Conservation (phyloP, 1,284 basidiomycete species). For the Leccinum solheimii region DNA sequence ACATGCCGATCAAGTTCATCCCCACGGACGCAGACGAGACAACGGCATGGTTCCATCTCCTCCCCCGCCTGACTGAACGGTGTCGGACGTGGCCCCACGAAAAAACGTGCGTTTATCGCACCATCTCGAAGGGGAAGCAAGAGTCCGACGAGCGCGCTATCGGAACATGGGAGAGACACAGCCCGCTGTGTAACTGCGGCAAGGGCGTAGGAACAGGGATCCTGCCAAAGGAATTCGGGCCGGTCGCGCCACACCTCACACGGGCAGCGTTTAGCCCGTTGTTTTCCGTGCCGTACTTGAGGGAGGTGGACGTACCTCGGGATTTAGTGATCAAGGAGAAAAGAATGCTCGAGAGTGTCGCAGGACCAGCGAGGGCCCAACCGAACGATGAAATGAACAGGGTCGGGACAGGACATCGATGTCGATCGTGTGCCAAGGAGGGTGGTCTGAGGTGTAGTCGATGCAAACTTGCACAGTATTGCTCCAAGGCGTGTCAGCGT, state of each 20-base stretch:
- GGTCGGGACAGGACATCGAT: conserved; percentile 3
- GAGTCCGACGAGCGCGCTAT: not conserved
- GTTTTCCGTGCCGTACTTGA: conserved; percentile 47
- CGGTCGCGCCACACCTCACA: conserved; percentile 42
- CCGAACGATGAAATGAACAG: not conserved
- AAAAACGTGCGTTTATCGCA: conserved; percentile 42
- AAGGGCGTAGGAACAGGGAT: conserved; percentile 39
- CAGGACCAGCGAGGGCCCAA: not conserved
- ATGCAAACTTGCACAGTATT: conserved; percentile 43
- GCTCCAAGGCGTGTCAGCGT: conserved; percentile 44
- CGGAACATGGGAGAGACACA: not conserved
- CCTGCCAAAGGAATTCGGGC: conserved; percentile 30
- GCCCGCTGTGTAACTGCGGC: conserved; percentile 46
- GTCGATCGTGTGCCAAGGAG: conserved; percentile 33
- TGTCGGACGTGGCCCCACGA: conserved; percentile 53
- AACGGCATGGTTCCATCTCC: conserved; percentile 46
- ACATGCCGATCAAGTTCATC: not conserved
- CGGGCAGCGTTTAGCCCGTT: conserved; percentile 50
- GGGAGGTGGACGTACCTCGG: conserved; percentile 27
- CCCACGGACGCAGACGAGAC: conserved; percentile 32
- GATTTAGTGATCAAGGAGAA: not conserved
- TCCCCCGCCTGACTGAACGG: conserved; percentile 50
- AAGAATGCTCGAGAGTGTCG: not conserved
- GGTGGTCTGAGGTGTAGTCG: conserved; percentile 29
- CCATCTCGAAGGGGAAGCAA: not conserved